These are phyloP conservation scores for Aspergillus egyptiacus DNA, from an alignment of 495 filamentous ascomycete species.

Conservation along the genomic window DNA sequence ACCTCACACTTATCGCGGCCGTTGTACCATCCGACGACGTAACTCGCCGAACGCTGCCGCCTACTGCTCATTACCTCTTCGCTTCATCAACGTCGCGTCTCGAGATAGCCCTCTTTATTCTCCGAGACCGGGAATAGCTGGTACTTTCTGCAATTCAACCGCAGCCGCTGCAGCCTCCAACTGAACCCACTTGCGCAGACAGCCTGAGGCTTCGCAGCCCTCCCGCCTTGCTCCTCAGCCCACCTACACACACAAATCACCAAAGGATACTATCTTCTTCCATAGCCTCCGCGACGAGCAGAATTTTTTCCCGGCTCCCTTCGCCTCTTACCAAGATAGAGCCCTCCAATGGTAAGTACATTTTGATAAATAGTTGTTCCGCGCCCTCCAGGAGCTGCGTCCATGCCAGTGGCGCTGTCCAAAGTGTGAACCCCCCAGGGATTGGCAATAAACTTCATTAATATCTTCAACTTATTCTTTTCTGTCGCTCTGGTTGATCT, in stretches of 20 bases:
- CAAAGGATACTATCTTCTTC: not conserved
- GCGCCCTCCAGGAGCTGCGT: not conserved
- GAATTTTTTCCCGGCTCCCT: not conserved
- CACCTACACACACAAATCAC: not conserved
- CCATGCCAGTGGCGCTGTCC: slow-evolving; percentile 3
- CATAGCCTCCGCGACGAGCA: not conserved
- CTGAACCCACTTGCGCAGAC: slow-evolving; percentile 1
- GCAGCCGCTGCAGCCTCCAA: slow-evolving; percentile 3
- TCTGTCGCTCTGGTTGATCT: no score
- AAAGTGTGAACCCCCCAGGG: slow-evolving; percentile 7
- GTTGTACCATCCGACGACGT: not conserved
- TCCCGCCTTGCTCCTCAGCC: slow-evolving; percentile 6
- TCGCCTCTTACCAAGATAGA: slow-evolving; percentile 6
- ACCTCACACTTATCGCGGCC: not conserved
- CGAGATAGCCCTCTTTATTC: not conserved
- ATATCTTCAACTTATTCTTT: not conserved
- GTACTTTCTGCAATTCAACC: not conserved
- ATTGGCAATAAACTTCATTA: slow-evolving; percentile 5
- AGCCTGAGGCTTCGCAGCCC: not conserved
- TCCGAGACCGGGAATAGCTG: not conserved
- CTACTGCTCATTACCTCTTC: not conserved
- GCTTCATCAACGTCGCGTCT: not conserved
- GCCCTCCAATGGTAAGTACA: slow-evolving; percentile 22
- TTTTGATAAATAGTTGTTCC: not conserved
- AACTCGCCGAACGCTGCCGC: slow-evolving; percentile 4